phyloP scores from a whole-genome alignment of 108 stramenopile genomes.

The Chaetoceros tenuissimus region DNA sequence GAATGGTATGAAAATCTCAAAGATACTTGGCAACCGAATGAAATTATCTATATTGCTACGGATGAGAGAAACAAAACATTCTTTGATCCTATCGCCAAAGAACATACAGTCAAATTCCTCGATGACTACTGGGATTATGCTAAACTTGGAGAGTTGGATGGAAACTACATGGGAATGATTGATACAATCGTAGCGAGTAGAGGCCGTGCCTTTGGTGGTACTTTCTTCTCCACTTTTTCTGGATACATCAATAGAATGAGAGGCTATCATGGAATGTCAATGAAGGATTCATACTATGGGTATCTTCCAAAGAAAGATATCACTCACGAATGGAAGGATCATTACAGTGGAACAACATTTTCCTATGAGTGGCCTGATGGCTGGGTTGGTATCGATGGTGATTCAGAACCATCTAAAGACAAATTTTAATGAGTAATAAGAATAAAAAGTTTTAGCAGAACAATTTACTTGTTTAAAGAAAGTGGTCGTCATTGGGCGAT shows the following conservation, averaged over 20 bases:
- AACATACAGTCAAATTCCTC: slow-evolving; percentile 62
- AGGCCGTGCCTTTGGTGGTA: slow-evolving; percentile 82
- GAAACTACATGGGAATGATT: slow-evolving; percentile 89
- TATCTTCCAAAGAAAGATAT: slow-evolving; percentile 48
- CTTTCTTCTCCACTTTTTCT: slow-evolving; percentile 89
- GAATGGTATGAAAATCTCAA: slow-evolving; percentile 72
- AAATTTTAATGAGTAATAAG: slow-evolving; percentile 50
- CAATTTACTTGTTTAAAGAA: too few relatives aligned
- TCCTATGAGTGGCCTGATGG: slow-evolving; percentile 66
- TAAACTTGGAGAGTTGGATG: slow-evolving; percentile 54
- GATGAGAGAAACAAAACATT: slow-evolving; percentile 76
- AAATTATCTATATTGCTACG: slow-evolving; percentile 76
- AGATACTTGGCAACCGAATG: slow-evolving; percentile 44
- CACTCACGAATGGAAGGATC: slow-evolving; percentile 38
- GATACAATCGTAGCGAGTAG: slow-evolving; percentile 85
- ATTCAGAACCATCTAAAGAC: slow-evolving; percentile 37
- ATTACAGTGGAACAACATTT: slow-evolving; percentile 17
- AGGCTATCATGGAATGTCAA: slow-evolving; percentile 69
- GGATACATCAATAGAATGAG: slow-evolving; percentile 87
- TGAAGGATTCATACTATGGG: slow-evolving; percentile 56
- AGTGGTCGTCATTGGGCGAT: too few relatives aligned
- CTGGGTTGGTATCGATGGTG: slow-evolving; percentile 72
- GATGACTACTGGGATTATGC: slow-evolving; percentile 65
- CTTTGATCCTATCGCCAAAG: slow-evolving; percentile 63
- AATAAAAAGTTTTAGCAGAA: too few relatives aligned